These are phyloP conservation scores for Ascochyta clinopodiicola DNA, from an alignment of 2,329 filamentous ascomycete genomes.

Conservation along the genomic window DNA sequence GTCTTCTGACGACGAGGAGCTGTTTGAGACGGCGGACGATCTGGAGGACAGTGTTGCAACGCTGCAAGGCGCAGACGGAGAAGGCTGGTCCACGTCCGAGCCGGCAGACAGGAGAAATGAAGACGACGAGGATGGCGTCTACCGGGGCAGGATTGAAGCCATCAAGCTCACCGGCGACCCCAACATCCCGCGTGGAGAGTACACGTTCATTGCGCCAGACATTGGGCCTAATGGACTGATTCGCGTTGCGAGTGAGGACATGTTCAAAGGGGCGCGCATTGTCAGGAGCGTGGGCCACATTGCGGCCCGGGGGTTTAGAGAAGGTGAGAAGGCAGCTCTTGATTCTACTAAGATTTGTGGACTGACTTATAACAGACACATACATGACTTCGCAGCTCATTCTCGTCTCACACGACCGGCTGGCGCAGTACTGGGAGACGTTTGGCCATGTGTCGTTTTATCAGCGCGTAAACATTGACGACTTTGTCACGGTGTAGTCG, in stretches of 20 bases:
- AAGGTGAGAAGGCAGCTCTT: constrained; percentile 62
- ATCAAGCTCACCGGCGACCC: constrained; percentile 92
- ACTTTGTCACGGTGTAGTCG: constrained; percentile 32
- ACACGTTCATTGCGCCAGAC: constrained; percentile 80
- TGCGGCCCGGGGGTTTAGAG: constrained; percentile 72
- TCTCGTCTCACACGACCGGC: constrained; percentile 74
- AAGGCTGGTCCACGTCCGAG: neutral
- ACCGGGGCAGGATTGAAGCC: constrained; percentile 75
- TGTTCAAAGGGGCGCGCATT: constrained; percentile 76
- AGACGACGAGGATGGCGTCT: constrained; percentile 48
- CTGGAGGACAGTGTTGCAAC: constrained; percentile 52
- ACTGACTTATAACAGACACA: constrained; percentile 59
- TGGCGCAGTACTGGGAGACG: constrained; percentile 82
- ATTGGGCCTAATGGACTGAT: constrained; percentile 72
- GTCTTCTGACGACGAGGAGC: constrained; percentile 14
- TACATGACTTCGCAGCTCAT: constrained; percentile 80
- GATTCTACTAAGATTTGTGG: no score
- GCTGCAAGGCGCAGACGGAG: constrained; percentile 22
- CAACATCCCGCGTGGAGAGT: constrained; percentile 86
- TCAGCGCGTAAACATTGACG: constrained; percentile 55
- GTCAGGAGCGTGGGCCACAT: constrained; percentile 80
- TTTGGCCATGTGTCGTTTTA: constrained; percentile 59
- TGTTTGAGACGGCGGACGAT: constrained; percentile 23
- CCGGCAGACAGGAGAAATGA: neutral
- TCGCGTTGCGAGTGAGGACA: constrained; percentile 67